Evolutionary conservation across 306 rosid species (phyloP).

Genomic region (Cucumis cinereus): DNA sequence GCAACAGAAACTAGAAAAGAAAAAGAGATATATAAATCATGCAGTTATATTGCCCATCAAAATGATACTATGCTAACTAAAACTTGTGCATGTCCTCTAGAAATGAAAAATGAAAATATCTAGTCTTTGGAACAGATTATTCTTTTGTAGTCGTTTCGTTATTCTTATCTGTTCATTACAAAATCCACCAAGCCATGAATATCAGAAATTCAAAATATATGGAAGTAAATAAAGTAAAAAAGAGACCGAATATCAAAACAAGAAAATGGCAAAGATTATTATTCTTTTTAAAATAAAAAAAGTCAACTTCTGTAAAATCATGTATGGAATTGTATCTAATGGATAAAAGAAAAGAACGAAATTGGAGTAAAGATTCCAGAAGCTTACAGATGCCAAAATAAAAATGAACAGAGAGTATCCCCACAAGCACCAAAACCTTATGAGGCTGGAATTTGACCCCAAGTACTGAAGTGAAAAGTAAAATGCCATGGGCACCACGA

Average conservation of each 20-base stretch:
- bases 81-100: background rate
- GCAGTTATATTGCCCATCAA: background rate
- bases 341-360: background rate
- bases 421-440: conserved; percentile 95
- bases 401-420: conserved; percentile 93
- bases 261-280: background rate
- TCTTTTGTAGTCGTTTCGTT: background rate
- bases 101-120: background rate
- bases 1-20: conserved; percentile 62
- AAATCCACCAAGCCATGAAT: background rate
- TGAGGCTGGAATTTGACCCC: conserved; percentile 68
- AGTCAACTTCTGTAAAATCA: background rate
- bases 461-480: conserved; percentile 71
- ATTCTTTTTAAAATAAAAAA: too few species aligned
- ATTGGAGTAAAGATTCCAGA: conserved; percentile 9
- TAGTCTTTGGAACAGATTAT: background rate
- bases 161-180: background rate
- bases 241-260: background rate
- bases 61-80: background rate
- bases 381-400: conserved; percentile 70
- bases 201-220: background rate
- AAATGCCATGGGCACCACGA: conserved; percentile 74
- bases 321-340: background rate
- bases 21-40: background rate
- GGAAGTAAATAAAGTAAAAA: background rate